Evolutionary conservation across 2,329 filamentous ascomycete genomes (phyloP), one percentile per base, ranked within the genome.

Genomic region (Diaporthe nobilis): DNA sequence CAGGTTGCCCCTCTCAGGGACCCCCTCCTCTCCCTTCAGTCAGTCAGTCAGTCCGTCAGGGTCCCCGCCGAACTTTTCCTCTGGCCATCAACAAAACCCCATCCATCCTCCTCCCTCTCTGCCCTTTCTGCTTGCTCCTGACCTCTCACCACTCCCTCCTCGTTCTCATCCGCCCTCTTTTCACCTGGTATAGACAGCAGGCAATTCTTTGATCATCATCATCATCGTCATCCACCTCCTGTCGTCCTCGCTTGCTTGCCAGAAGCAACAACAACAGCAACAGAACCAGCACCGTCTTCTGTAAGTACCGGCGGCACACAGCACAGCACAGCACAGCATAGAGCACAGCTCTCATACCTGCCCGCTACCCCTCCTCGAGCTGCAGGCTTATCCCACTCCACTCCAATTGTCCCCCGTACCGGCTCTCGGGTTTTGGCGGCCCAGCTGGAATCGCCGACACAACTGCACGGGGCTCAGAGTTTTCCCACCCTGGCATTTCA

Each of bases 101-200:
- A 75, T 76, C 68, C 67, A 70, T 25, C 60, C 77, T 75, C 75
- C 79, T 76, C 79, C 49, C 72, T 71, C 72, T 77, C 75, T 77
- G 76, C 72, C 76, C 73, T 79, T 78, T 75, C 75, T 77, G 75
- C 74, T 79, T 76, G 79, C 79, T 78, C 77, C 80, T 79, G 78
- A 31, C 75, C 78, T 53, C 73, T 73, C 76, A 78, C 73, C 75
- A 77, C 75, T 78, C 77, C 74, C 76, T 74, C 79, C 77, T 76
- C 79, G 76, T 77, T 75, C 74, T 79, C 77, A 80, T 79, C 78
- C 76, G 51, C 28, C 34, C 28, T 51, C 42, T 22, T 39, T 15
- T 9, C 47, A 25, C 28, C 10, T 10, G 37, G 47, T 39, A 42
- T 10, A 20, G 13, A 63, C 39, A 44, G 60, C 37, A 44, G 60